Conservation (phyloP, 2,329 filamentous ascomycete genomes). For the Chaetomium globosum region DNA sequence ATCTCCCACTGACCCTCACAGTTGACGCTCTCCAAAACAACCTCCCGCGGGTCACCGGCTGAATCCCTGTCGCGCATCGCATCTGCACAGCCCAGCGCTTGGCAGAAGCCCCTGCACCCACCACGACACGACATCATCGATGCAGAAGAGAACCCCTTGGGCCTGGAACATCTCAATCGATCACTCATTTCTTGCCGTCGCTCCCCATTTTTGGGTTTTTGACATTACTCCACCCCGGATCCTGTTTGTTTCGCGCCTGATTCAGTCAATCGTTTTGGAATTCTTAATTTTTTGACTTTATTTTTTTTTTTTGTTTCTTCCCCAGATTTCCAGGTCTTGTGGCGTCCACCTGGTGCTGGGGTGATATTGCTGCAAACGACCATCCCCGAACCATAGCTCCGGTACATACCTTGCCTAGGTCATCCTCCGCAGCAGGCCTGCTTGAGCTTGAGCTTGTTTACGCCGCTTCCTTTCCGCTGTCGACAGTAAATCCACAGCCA, state of each 20-base stretch:
- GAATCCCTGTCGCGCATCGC: conserved; percentile 3
- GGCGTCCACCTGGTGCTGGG: conserved; percentile 2
- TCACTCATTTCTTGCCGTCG: conserved; percentile 21
- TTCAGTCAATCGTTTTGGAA: conserved; percentile 6
- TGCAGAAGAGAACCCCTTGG: background rate
- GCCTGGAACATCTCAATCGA: conserved; percentile 11
- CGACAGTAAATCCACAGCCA: background rate
- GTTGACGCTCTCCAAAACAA: conserved; percentile 14
- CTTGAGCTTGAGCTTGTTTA: conserved; percentile 7
- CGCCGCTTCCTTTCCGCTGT: background rate
- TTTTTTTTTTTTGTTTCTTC: background rate
- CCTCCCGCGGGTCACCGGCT: background rate
- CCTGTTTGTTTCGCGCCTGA: conserved; percentile 11
- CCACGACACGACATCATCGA: conserved; percentile 10
- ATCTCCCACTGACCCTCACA: background rate
- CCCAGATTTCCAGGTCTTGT: background rate
- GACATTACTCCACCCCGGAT: conserved; percentile 8
- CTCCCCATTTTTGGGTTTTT: conserved; percentile 14
- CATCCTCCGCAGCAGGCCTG: conserved; percentile 21
- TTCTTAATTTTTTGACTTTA: background rate
- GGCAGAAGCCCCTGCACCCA: conserved; percentile 6
- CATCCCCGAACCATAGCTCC: background rate
- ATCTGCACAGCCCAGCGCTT: conserved; percentile 17
- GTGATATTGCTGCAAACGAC: background rate
- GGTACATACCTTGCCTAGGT: background rate